These are phyloP conservation scores for Phalaenopsis equestris DNA, from an alignment of 106 monocot species.

Conservation along the genomic window DNA sequence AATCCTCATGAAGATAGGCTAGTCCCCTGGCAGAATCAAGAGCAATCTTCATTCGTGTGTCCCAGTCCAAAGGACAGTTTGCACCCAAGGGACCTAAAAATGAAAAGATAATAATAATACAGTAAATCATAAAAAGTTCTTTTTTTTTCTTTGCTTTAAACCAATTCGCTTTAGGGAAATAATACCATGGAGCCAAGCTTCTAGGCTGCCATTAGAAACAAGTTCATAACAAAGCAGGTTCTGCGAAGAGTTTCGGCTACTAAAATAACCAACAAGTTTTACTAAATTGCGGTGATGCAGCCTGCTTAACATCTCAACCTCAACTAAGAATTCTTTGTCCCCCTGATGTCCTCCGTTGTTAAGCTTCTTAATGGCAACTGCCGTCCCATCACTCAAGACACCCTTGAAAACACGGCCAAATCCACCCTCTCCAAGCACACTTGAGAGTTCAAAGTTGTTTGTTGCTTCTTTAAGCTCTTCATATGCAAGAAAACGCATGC, in stretches of 20 bases:
- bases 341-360: constrained; percentile 88
- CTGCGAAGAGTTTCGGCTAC: constrained; percentile 54
- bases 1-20: constrained; percentile 96
- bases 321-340: constrained; percentile 89
- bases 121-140: not conserved
- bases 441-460: constrained; percentile 66
- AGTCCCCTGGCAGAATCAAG: constrained; percentile 94
- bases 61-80: constrained; percentile 89
- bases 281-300: constrained; percentile 97
- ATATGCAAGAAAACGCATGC: constrained; percentile 71
- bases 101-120: not conserved
- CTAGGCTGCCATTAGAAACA: constrained; percentile 95
- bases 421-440: constrained; percentile 87
- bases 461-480: constrained; percentile 97
- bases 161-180: not conserved
- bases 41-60: constrained; percentile 97
- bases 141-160: not conserved
- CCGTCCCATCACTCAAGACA: constrained; percentile 69
- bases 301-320: constrained; percentile 96
- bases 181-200: constrained; percentile 95
- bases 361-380: constrained; percentile 95
- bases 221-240: constrained; percentile 95
- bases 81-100: constrained; percentile 66
- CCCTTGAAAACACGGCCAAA: constrained; percentile 96
- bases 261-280: constrained; percentile 88